Conservation (phyloP, 2,329 filamentous ascomycete genomes). For the Pseudodiploospora longispora region DNA sequence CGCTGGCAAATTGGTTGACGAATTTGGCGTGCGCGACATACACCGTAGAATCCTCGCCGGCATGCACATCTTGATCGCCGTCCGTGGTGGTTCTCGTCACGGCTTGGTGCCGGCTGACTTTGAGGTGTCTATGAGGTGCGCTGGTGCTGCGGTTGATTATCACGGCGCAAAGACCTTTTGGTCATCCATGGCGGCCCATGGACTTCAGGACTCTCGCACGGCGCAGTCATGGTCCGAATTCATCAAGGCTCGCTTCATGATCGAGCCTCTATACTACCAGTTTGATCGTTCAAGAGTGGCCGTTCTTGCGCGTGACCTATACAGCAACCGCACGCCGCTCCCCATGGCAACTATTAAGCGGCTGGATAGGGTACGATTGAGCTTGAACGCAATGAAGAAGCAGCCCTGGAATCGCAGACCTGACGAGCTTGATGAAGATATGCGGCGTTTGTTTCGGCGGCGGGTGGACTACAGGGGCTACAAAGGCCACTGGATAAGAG, state of each 20-base stretch:
- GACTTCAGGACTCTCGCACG: slow-evolving; percentile 22
- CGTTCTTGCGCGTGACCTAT: slow-evolving; percentile 31
- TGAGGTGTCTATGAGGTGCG: slow-evolving; percentile 35
- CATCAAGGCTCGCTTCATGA: slow-evolving; percentile 38
- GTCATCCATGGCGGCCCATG: slow-evolving; percentile 20
- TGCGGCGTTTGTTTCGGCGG: slow-evolving; percentile 18
- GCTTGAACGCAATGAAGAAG: slow-evolving; percentile 16
- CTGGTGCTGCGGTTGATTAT: slow-evolving; percentile 35
- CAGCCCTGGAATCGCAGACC: slow-evolving; percentile 23
- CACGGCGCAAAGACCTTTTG: slow-evolving; percentile 27
- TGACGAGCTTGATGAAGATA: slow-evolving; percentile 15
- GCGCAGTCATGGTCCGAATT: slow-evolving; percentile 35
- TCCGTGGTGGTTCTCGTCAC: slow-evolving; percentile 20
- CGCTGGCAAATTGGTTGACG: slow-evolving; percentile 29
- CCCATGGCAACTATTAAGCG: slow-evolving; percentile 13
- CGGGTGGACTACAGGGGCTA: slow-evolving; percentile 18
- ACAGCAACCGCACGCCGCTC: slow-evolving; percentile 14
- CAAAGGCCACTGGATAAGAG: slow-evolving; percentile 20
- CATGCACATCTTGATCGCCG: slow-evolving; percentile 25
- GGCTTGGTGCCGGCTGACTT: slow-evolving; percentile 33
- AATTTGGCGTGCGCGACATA: slow-evolving; percentile 36
- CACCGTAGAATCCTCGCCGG: slow-evolving; percentile 29
- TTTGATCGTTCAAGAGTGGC: slow-evolving; percentile 34
- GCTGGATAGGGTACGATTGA: slow-evolving; percentile 23
- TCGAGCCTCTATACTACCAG: slow-evolving; percentile 38